Evolutionary conservation across 441 rosid species (phyloP), one percentile per base, ranked within the genome.

Genomic region (Brassica balearica): DNA sequence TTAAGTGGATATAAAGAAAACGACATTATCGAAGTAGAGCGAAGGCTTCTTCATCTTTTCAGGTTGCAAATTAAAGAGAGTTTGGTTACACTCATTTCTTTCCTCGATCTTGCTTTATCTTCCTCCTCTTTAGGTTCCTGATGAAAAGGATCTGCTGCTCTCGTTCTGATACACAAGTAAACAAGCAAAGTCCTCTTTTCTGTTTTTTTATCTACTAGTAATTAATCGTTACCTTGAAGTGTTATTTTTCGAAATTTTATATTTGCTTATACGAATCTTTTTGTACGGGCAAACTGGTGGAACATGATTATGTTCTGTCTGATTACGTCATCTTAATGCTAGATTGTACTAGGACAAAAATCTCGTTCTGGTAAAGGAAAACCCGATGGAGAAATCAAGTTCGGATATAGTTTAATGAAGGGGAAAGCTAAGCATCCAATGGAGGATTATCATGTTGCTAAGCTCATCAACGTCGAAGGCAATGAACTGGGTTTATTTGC

Each of bases 401-500:
- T 77, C 83, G 97, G 95, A 9, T 93, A 86, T 84, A 83, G 86
- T 84, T 85, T 93, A 65, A 75, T 86, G 8, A 90, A 93, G 77
- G 97, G 96, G 69, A 88, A 88, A 83, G 90, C 96, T 6, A 85
- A 83, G 43, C 92, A 87, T 79, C 90, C 96, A 34, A 91, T 93
- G 97, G 96, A 93, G 85, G 97, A 93, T 85, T 91, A 85, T 83
- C 93, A 91, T 81, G 97, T 91, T 61, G 93, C 96, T 5, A 87
- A 91, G 84, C 90, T 91, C 79, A 73, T 85, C 77, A 88, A 81
- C 15, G 48, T 58, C 68, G 78, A 76, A 27, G 89, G 76, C 58
- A 88, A 77, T 53, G 96, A 93, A 74, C 80, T 93, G n/a, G 97
- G 97, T 41, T 86, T 93, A 64, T 93, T 93, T 83, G 96, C 97